Base-by-base conservation (phyloP, 805 yeast genomes). In the Yamadazyma phyllophila region DNA sequence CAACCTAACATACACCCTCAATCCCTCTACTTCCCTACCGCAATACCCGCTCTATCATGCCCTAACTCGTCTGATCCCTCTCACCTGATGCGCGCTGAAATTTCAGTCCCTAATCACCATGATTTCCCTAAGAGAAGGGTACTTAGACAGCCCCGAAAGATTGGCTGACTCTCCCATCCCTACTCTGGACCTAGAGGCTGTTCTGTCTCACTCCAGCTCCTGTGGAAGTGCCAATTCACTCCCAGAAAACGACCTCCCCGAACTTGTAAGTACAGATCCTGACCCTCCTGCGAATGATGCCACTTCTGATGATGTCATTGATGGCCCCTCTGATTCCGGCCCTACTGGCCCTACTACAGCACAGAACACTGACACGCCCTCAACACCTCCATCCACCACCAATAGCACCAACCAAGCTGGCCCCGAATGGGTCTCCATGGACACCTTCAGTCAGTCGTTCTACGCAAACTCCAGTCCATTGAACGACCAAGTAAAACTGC, bases 391-490 rank as follows among this genome's bases (percentile, higher is more conserved):
- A 20, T 20, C 24, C 24, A 20, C 24, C 6, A 20, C 24, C 24
- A 36, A 29, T 8, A 4, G 13, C 44, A 41, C 27, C 46, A 44
- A 6, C 6, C 24, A 20, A 20, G 24, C 24, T 20, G 24, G 24
- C 24, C 24, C 24, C n/a, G 80, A 74, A 43, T 78, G 82, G 82
- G 78, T 74, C 24, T 69, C 74, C 34, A 74, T 77, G 76, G 79
- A 75, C 20, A 74, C 70, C 36, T 59, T 76, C 43, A 76, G 78
- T 8, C 67, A 65, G 44, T 75, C 81, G 12, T 63, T 76, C 39
- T 77, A 73, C 54, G 68, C 66, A 40, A 47, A 51, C 7, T 31
- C 56, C 26, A 24, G 15, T 13, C 80, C 80, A 2, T 52, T 74
- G 30, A 65, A 66, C 14, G 70, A 69, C 12, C 72, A 71, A 39